These are phyloP conservation scores for Phytophthora colocasiae DNA, from an alignment of 352 stramenopile species.

Conservation along the genomic window DNA sequence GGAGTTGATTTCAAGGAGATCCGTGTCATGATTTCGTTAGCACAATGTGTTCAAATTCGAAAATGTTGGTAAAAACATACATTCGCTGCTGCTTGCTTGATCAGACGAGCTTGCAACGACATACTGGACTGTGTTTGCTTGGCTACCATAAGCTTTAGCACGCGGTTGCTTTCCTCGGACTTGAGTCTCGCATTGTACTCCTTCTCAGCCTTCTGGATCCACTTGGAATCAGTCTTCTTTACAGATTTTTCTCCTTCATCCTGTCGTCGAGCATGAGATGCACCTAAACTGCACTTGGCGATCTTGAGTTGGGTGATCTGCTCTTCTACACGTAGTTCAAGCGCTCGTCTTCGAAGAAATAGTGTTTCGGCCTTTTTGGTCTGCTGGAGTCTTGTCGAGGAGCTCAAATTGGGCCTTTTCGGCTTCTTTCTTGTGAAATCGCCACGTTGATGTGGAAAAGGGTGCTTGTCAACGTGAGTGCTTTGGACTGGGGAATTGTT, in stretches of 20 bases:
- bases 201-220: not conserved
- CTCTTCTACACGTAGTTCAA: not conserved
- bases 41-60: too few relatives aligned
- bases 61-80: not conserved
- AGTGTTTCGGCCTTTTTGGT: not conserved
- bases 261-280: not conserved
- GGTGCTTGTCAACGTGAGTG: not conserved
- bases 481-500: not conserved
- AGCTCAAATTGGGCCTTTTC: not conserved
- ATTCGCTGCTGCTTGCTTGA: not conserved
- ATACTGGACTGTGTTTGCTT: not conserved
- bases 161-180: not conserved
- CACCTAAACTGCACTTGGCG: not conserved
- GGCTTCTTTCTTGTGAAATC: not conserved
- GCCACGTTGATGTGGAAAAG: not conserved
- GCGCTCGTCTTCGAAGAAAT: not conserved
- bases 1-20: not conserved
- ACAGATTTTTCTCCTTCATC: not conserved
- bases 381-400: not conserved
- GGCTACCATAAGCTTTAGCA: not conserved
- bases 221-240: not conserved
- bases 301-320: constrained; percentile 1
- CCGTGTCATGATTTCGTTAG: too few relatives aligned
- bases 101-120: not conserved
- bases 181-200: not conserved